A percentile compares a stretch with the other conserved stretches of the same genome.
Conservation (phyloP, 768 basidiomycete genomes). For the Agaricus blazei region DNA sequence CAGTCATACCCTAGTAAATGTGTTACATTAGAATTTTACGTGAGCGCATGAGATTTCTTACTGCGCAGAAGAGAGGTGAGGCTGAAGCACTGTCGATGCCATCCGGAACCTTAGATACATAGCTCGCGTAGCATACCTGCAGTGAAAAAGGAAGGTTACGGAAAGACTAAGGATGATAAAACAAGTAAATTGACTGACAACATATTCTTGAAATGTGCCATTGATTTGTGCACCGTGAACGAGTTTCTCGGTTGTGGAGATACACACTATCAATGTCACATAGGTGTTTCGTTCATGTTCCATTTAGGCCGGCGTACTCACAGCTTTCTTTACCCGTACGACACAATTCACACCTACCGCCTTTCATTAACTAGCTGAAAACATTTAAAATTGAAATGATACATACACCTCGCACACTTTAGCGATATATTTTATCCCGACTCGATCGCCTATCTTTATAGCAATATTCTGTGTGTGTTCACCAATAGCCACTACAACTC, state of each 20-base stretch:
- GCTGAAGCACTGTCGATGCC: constrained; percentile 58
- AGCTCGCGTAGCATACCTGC: constrained; percentile 61
- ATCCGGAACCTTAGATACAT: constrained; percentile 79
- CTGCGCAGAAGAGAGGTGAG: constrained; percentile 75
- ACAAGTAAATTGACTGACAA: constrained; percentile 28
- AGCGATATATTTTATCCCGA: constrained; percentile 81
- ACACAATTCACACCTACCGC: constrained; percentile 73
- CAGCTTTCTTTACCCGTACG: constrained; percentile 70
- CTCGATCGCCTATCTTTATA: constrained; percentile 71
- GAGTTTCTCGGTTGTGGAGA: constrained; percentile 40
- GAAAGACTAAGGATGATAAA: background rate
- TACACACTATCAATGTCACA: background rate
- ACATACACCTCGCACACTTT: constrained; percentile 34
- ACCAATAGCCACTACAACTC: constrained; percentile 75
- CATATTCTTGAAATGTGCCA: constrained; percentile 73
- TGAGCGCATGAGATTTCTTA: constrained; percentile 23
- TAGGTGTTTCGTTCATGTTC: background rate
- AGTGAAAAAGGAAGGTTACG: background rate
- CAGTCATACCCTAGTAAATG: constrained; percentile 61
- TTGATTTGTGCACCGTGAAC: constrained; percentile 61
- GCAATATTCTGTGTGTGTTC: constrained; percentile 50
- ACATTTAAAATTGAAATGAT: background rate
- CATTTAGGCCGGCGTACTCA: constrained; percentile 20
- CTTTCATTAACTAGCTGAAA: constrained; percentile 18
- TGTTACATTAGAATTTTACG: background rate